phyloP scores from a whole-genome alignment of 176 grass and related monocot genomes.

The Triticum aestivum region IWGSC_CS_RefSeq_v2.1 NC_057802.1:496033114-496033613 shows the following conservation, averaged over 20 bases:
- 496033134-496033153: background rate
- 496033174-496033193: background rate
- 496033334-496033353: background rate
- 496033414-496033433: background rate
- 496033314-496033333: background rate
- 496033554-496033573: background rate
- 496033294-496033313: background rate
- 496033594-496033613: background rate
- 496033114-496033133: conserved; percentile 42
- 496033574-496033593: background rate
- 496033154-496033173: background rate
- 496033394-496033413: background rate
- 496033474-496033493: background rate
- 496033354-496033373: background rate
- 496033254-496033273: background rate
- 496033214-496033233: background rate
- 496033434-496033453: background rate
- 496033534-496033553: background rate
- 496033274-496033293: background rate
- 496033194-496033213: background rate
- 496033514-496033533: background rate
- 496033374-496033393: background rate
- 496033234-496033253: background rate
- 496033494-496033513: background rate
- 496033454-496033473: background rate